Evolutionary conservation across 495 filamentous ascomycete species (phyloP).

Genomic region (Neurospora sp.): DNA sequence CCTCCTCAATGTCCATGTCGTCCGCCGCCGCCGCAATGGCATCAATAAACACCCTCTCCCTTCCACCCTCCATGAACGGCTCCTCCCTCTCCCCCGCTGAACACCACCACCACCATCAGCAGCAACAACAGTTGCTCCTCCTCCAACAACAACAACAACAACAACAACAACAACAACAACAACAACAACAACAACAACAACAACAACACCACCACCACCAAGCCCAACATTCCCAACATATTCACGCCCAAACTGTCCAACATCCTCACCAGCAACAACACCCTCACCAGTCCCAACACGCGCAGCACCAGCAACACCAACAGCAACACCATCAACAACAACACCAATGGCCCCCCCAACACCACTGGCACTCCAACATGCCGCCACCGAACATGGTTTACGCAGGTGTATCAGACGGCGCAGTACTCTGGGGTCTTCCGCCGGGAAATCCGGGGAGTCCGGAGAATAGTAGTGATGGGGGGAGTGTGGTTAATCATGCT

Average conservation of each 20-base stretch:
- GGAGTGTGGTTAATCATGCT: slow-evolving; percentile 10
- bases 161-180: too few relatives aligned
- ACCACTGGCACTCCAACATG: background rate
- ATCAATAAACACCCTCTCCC: background rate
- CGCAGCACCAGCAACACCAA: slow-evolving; percentile 9
- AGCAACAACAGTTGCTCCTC: background rate
- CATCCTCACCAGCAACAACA: background rate
- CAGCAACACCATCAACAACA: slow-evolving; percentile 7
- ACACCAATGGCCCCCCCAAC: background rate
- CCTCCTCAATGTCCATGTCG: background rate
- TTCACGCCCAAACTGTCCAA: background rate
- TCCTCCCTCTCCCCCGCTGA: background rate
- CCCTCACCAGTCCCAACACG: background rate
- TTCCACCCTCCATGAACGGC: background rate
- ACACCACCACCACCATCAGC: background rate
- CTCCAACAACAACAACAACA: background rate
- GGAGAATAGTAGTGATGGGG: slow-evolving; percentile 24
- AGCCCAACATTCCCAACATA: background rate
- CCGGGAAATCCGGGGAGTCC: slow-evolving; percentile 21
- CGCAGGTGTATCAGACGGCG: slow-evolving; percentile 35
- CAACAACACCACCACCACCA: background rate
- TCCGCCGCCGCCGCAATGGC: background rate
- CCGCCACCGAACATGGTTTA: slow-evolving; percentile 29
- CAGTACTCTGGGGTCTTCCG: slow-evolving; percentile 34
- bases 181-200: too few relatives aligned